A percentile compares a stretch with the other conserved stretches of the same genome.
These are phyloP conservation scores for Sporothrix protearum DNA, from an alignment of 2,329 filamentous ascomycete species.

Conservation along the genomic window DNA sequence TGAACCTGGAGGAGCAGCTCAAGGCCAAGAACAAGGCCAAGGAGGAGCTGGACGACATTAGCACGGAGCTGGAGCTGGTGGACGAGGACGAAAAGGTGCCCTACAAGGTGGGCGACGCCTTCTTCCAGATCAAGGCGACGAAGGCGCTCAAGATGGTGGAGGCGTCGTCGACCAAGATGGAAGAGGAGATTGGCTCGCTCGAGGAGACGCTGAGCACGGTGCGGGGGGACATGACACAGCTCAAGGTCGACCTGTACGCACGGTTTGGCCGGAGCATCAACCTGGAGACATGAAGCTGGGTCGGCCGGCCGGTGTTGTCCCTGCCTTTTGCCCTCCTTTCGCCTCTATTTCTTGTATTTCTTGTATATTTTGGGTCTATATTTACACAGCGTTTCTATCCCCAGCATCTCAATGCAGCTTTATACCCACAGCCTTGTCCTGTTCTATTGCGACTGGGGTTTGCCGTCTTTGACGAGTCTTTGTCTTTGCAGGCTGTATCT, in stretches of 20 bases:
- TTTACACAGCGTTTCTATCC: neutral
- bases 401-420: neutral
- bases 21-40: slow-evolving; percentile 92
- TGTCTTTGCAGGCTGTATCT: neutral
- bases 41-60: slow-evolving; percentile 92
- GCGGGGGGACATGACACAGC: slow-evolving; percentile 79
- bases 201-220: slow-evolving; percentile 73
- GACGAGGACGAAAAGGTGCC: slow-evolving; percentile 83
- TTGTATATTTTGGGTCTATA: neutral
- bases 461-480: neutral
- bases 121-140: slow-evolving; percentile 78
- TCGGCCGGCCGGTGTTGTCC: too few relatives aligned
- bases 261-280: slow-evolving; percentile 97
- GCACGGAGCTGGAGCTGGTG: slow-evolving; percentile 72
- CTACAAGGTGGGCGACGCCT: slow-evolving; percentile 97
- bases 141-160: slow-evolving; percentile 85
- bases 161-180: slow-evolving; percentile 66
- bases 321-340: too few relatives aligned
- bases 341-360: neutral
- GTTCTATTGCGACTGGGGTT: too few relatives aligned
- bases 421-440: neutral
- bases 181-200: slow-evolving; percentile 68
- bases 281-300: slow-evolving; percentile 76
- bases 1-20: slow-evolving; percentile 73
- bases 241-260: slow-evolving; percentile 91